Conservation (phyloP, 495 filamentous ascomycete genomes). For the Xylaria longipes region DNA sequence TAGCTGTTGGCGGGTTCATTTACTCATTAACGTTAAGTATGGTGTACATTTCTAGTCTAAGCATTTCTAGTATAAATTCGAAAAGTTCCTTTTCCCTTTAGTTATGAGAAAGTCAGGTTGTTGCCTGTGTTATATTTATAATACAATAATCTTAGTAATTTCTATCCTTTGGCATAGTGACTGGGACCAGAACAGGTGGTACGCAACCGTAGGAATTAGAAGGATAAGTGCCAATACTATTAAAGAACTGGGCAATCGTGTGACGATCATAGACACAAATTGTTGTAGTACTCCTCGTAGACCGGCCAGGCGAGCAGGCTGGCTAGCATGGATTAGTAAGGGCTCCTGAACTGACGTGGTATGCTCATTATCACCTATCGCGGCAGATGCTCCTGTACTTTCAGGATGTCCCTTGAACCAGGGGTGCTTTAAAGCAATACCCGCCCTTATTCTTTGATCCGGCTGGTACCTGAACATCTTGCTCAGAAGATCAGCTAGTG, state of each 20-base stretch:
- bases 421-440: neutral
- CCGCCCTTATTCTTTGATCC: neutral
- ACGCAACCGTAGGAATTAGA: neutral
- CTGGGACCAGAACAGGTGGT: neutral
- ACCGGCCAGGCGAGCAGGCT: neutral
- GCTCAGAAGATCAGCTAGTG: neutral
- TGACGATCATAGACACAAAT: neutral
- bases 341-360: too few species aligned
- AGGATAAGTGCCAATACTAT: neutral
- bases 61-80: too few species aligned
- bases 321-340: neutral
- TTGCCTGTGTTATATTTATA: too few species aligned
- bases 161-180: neutral
- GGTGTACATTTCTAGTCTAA: too few species aligned
- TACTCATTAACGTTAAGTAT: neutral
- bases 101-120: too few species aligned
- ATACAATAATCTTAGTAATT: neutral
- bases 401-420: neutral
- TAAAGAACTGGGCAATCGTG: neutral
- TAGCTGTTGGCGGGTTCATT: neutral
- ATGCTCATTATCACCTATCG: neutral
- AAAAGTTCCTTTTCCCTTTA: too few species aligned
- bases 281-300: neutral
- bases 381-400: too few species aligned
- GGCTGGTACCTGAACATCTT: neutral